Conservation (phyloP, 768 basidiomycete genomes). For the Nevesoporus exiguus region DNA sequence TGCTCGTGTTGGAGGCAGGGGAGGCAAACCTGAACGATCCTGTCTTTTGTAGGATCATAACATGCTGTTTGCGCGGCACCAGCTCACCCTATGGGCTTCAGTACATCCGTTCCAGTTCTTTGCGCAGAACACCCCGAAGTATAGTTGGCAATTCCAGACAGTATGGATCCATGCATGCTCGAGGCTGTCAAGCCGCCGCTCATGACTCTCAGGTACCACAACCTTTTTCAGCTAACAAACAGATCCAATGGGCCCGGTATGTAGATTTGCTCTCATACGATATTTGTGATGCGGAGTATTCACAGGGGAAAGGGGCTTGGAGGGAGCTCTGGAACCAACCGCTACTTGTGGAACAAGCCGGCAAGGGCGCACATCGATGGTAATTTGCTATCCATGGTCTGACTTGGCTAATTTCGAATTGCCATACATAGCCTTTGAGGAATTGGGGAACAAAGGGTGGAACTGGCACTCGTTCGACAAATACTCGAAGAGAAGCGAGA, state of each 20-base stretch:
- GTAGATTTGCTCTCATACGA: background rate
- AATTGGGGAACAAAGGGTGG: constrained; percentile 1
- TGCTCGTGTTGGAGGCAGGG: constrained; percentile 1
- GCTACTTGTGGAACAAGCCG: background rate
- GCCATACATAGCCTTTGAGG: background rate
- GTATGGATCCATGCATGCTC: background rate
- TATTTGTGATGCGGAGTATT: background rate
- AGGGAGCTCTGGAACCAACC: constrained; percentile 1
- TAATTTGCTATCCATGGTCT: background rate
- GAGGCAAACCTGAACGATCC: background rate
- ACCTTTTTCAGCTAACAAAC: background rate
- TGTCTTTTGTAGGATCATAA: background rate
- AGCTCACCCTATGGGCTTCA: background rate
- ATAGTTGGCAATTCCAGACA: constrained; percentile 2
- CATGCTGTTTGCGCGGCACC: background rate
- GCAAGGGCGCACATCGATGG: background rate
- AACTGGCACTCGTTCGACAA: constrained; percentile 5
- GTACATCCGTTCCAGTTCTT: background rate
- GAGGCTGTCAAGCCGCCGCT: background rate
- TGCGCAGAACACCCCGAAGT: background rate
- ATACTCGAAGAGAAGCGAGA: constrained; percentile 5
- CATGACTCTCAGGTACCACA: background rate
- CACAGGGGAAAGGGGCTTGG: background rate
- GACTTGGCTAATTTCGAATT: background rate
- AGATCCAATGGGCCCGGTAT: background rate